Conservation (phyloP, 768 basidiomycete genomes). For the Mycena haematopus region DNA sequence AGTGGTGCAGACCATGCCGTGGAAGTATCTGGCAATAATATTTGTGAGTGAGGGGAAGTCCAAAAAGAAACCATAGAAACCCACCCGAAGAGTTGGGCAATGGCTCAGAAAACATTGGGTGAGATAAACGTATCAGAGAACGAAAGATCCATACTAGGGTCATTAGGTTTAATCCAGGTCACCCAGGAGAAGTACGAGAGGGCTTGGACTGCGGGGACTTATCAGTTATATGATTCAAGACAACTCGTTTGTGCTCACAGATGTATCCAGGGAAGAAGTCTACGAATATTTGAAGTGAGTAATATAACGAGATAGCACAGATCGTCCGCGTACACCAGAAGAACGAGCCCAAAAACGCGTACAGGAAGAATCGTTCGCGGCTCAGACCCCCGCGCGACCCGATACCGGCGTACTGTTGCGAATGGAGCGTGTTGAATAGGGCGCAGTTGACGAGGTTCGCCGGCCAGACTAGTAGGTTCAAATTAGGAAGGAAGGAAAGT, state of each 20-base stretch:
- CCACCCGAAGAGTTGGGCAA: constrained; percentile 82
- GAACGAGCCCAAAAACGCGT: constrained; percentile 61
- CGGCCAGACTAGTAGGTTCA: constrained; percentile 73
- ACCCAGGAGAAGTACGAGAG: constrained; percentile 59
- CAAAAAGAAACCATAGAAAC: constrained; percentile 34
- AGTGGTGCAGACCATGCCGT: constrained; percentile 27
- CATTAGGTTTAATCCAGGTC: constrained; percentile 18
- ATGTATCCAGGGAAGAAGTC: constrained; percentile 72
- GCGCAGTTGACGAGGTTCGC: constrained; percentile 74
- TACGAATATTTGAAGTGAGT: background rate
- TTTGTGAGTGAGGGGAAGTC: background rate
- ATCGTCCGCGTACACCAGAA: constrained; percentile 50
- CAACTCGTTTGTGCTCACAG: constrained; percentile 33
- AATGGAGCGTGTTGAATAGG: constrained; percentile 83
- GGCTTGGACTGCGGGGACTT: constrained; percentile 47
- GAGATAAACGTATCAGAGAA: constrained; percentile 47
- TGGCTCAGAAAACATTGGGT: constrained; percentile 38
- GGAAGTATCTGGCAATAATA: constrained; percentile 23
- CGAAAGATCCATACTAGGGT: constrained; percentile 28
- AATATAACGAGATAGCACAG: constrained; percentile 32
- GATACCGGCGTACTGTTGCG: constrained; percentile 70
- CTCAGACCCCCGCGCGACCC: constrained; percentile 70
- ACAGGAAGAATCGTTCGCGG: constrained; percentile 80
- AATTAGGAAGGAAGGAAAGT: background rate
- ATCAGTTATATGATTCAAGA: background rate